Conservation (phyloP, 2,329 filamentous ascomycete genomes). For the Zasmidium cellare region DNA sequence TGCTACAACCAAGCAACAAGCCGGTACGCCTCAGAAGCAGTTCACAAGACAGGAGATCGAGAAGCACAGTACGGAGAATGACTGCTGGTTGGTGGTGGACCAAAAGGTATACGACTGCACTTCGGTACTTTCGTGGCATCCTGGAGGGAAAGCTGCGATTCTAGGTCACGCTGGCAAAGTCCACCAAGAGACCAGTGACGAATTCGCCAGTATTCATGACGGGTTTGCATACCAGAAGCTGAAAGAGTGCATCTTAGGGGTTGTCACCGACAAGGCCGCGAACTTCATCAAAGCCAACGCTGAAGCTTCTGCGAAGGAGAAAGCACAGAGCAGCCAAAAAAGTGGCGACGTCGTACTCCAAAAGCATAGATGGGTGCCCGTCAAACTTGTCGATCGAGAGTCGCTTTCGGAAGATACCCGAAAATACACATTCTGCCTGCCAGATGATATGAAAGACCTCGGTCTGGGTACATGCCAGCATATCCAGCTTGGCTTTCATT, state of each 20-base stretch:
- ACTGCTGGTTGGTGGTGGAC: conserved; percentile 57
- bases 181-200: conserved; percentile 50
- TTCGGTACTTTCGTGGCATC: conserved; percentile 51
- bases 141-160: conserved; percentile 51
- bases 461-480: conserved; percentile 55
- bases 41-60: conserved; percentile 57
- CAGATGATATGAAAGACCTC: conserved; percentile 41
- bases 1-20: conserved; percentile 46
- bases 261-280: conserved; percentile 51
- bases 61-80: conserved; percentile 49
- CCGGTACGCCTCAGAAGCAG: conserved; percentile 49
- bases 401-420: conserved; percentile 47
- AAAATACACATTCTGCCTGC: conserved; percentile 50
- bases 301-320: conserved; percentile 42
- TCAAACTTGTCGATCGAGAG: conserved; percentile 41
- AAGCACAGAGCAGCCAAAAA: conserved; percentile 28
- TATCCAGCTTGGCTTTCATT: conserved; percentile 55
- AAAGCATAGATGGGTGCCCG: conserved; percentile 50
- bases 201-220: conserved; percentile 55
- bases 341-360: conserved; percentile 40
- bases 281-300: conserved; percentile 49
- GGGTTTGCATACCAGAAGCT: conserved; percentile 53
- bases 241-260: conserved; percentile 53
- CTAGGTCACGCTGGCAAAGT: conserved; percentile 53
- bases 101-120: conserved; percentile 55